phyloP scores from a whole-genome alignment of 2,329 filamentous ascomycete genomes.

The Nothophaeocryptopus gaeumannii region DNA sequence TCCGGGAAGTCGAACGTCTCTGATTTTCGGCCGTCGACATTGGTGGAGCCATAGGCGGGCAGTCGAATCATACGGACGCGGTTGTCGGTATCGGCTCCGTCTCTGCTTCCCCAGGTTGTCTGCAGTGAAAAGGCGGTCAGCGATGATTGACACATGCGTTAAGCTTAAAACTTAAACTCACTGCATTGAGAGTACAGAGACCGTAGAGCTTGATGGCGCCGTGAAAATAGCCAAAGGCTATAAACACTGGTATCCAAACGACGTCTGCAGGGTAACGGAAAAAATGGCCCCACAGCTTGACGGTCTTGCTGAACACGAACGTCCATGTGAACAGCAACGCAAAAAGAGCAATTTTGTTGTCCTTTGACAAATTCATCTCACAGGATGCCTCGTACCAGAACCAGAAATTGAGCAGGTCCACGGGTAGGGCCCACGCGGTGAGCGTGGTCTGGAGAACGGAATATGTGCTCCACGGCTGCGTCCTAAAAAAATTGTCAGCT shows the following conservation, averaged over 20 bases:
- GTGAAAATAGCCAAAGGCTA: conserved; percentile 90
- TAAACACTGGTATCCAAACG: conserved; percentile 75
- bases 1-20: conserved; percentile 31
- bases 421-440: conserved; percentile 77
- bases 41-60: conserved; percentile 33
- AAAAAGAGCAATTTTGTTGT: conserved; percentile 48
- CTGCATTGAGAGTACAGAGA: conserved; percentile 66
- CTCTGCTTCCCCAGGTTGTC: conserved; percentile 95
- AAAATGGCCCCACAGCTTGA: conserved; percentile 87
- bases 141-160: conserved; percentile 8
- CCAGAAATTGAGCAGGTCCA: conserved; percentile 71
- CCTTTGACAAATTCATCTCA: conserved; percentile 35
- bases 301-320: conserved; percentile 76
- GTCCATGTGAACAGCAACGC: conserved; percentile 69
- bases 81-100: conserved; percentile 84
- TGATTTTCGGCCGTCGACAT: conserved; percentile 32
- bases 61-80: conserved; percentile 60
- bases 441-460: conserved; percentile 90
- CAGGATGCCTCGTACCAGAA: conserved; percentile 66
- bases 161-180: conserved; percentile 49
- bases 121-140: conserved; percentile 42
- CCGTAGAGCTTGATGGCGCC: conserved; percentile 90
- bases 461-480: conserved; percentile 90
- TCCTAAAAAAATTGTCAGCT: conserved; percentile 51
- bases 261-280: conserved; percentile 79